A percentile compares a stretch with the other conserved stretches of the same genome.
phyloP scores from a whole-genome alignment of 2,329 filamentous ascomycete species.

The Ceratocystis eucalypticola region DNA sequence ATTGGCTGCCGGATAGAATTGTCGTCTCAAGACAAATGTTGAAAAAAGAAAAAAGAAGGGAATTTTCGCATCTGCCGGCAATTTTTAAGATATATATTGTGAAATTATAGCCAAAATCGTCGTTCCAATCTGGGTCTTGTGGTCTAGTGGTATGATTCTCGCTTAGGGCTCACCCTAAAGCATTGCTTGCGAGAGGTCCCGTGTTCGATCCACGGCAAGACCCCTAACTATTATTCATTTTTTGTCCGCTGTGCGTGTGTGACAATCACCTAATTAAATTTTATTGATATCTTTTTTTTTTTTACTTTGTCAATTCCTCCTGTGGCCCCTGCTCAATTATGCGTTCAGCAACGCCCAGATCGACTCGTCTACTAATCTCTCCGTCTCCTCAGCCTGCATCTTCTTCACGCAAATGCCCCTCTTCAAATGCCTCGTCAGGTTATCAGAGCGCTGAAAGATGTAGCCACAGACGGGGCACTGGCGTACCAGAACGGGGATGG shows the following conservation, averaged over 20 bases:
- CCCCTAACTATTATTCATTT: neutral
- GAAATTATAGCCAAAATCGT: neutral
- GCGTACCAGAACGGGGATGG: neutral
- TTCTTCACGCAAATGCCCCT: neutral
- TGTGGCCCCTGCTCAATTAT: neutral
- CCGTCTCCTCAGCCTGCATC: neutral
- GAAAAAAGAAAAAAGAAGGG: no score
- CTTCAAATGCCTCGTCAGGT: neutral
- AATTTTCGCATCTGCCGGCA: no score
- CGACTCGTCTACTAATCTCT: neutral
- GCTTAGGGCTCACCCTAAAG: conserved; percentile 43
- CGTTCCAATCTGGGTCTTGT: conserved; percentile 30
- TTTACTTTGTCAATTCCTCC: neutral
- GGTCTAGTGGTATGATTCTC: conserved; percentile 60
- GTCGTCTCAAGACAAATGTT: no score
- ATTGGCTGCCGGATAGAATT: no score
- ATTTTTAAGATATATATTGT: neutral
- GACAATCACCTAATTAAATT: neutral
- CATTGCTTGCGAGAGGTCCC: conserved; percentile 21
- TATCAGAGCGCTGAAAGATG: neutral
- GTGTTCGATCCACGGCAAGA: conserved; percentile 22
- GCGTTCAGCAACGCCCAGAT: neutral
- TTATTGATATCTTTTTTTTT: neutral
- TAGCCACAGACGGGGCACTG: neutral
- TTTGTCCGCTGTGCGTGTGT: neutral